phyloP scores from a whole-genome alignment of 2,329 filamentous ascomycete species.

The Fusarium dlaminii region DNA sequence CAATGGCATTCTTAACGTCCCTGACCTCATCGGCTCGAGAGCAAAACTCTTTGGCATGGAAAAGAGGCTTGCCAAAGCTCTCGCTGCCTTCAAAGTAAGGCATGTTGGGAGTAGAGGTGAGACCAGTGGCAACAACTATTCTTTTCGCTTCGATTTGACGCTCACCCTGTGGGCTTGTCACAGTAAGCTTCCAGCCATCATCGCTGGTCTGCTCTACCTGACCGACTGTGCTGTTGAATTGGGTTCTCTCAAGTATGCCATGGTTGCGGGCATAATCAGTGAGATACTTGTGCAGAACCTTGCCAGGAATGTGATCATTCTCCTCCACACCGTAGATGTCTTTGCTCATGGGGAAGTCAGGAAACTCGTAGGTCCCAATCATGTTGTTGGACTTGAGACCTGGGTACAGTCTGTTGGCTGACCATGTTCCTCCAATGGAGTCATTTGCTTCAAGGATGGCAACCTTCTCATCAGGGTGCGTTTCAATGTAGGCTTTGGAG shows the following conservation, averaged over 20 bases:
- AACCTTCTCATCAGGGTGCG: slow-evolving; percentile 57
- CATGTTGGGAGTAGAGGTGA: slow-evolving; percentile 55
- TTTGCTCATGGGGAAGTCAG: slow-evolving; percentile 67
- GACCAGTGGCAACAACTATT: slow-evolving; percentile 59
- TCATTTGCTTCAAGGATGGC: slow-evolving; percentile 59
- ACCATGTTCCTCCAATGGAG: slow-evolving; percentile 70
- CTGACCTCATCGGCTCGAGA: slow-evolving; percentile 44
- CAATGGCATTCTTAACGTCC: slow-evolving; percentile 48
- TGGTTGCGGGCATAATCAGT: slow-evolving; percentile 53
- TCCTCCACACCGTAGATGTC: slow-evolving; percentile 52
- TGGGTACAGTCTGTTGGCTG: slow-evolving; percentile 65
- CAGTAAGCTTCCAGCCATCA: slow-evolving; percentile 16
- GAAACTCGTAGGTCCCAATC: slow-evolving; percentile 59
- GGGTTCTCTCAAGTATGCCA: slow-evolving; percentile 56
- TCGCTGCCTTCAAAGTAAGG: slow-evolving; percentile 51
- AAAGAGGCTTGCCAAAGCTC: slow-evolving; percentile 49
- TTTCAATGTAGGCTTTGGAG: slow-evolving; percentile 61
- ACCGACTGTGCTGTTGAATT: slow-evolving; percentile 60
- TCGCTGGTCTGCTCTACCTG: slow-evolving; percentile 45
- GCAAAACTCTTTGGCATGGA: slow-evolving; percentile 55
- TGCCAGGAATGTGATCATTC: slow-evolving; percentile 49
- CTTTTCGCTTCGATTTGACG: slow-evolving; percentile 32
- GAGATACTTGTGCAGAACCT: slow-evolving; percentile 49
- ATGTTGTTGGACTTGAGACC: slow-evolving; percentile 68
- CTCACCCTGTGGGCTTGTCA: background rate